Evolutionary conservation across 768 basidiomycete species (phyloP).

Genomic region (Cyathus striatus): DNA sequence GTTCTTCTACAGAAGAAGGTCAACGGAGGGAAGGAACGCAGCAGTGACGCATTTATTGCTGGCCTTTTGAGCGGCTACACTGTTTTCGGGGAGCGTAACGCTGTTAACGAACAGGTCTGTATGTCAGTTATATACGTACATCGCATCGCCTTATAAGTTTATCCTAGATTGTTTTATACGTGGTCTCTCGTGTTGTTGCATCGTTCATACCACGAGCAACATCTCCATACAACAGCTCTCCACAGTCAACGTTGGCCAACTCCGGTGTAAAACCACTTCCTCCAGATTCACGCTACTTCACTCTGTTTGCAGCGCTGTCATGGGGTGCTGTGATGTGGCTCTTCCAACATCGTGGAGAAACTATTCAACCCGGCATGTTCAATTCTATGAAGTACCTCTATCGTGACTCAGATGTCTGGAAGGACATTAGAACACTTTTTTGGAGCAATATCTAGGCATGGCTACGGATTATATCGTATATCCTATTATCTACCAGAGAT

Average conservation of each 20-base stretch:
- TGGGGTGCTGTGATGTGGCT: slow-evolving; percentile 99
- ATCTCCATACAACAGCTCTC: slow-evolving; percentile 43
- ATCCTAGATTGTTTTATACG: slow-evolving; percentile 89
- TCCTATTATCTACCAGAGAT: slow-evolving; percentile 10
- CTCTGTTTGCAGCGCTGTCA: slow-evolving; percentile 77
- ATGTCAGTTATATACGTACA: background rate
- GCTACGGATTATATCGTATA: slow-evolving; percentile 9
- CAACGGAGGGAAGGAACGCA: slow-evolving; percentile 79
- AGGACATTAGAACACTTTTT: slow-evolving; percentile 71
- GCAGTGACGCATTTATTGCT: slow-evolving; percentile 84
- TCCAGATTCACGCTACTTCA: slow-evolving; percentile 81
- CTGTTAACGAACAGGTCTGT: slow-evolving; percentile 80
- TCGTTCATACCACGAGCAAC: slow-evolving; percentile 83
- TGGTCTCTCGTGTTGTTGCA: slow-evolving; percentile 87
- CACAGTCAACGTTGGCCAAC: slow-evolving; percentile 32
- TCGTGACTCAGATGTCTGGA: slow-evolving; percentile 88
- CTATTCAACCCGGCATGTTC: slow-evolving; percentile 96
- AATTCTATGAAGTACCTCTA: slow-evolving; percentile 95
- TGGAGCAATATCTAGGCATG: slow-evolving; percentile 84
- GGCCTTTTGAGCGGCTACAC: slow-evolving; percentile 90
- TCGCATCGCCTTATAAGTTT: slow-evolving; percentile 1
- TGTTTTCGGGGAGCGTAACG: slow-evolving; percentile 80
- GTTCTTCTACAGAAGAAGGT: slow-evolving; percentile 77
- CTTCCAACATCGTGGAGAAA: slow-evolving; percentile 81
- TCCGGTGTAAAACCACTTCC: slow-evolving; percentile 64